phyloP scores from a whole-genome alignment of 805 yeast genomes.

The Metschnikowia amazonensis region DNA sequence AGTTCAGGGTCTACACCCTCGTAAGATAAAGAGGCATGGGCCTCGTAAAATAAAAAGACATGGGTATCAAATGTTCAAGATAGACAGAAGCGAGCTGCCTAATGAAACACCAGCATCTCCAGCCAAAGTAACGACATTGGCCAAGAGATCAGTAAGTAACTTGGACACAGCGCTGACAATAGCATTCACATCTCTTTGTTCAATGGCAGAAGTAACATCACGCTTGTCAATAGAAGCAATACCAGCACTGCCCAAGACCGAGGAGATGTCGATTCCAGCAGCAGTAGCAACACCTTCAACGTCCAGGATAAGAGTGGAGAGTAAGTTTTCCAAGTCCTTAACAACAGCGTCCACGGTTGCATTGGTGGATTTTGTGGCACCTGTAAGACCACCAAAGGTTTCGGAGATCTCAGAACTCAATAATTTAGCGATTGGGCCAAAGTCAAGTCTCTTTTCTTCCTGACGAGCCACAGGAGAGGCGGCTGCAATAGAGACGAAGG shows the following conservation, averaged over 20 bases:
- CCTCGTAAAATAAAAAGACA: not conserved
- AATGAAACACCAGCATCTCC: conserved; percentile 5
- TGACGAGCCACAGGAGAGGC: conserved; percentile 9
- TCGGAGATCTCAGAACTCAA: not conserved
- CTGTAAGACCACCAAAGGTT: not conserved
- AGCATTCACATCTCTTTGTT: conserved; percentile 1
- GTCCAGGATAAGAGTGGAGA: conserved; percentile 6
- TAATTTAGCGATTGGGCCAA: not conserved
- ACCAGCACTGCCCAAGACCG: conserved; percentile 3
- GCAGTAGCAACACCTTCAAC: conserved; percentile 11
- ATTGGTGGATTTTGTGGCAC: not conserved
- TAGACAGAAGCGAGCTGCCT: conserved; percentile 7
- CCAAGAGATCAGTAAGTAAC: conserved; percentile 8
- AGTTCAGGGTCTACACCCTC: not conserved
- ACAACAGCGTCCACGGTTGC: conserved; percentile 1
- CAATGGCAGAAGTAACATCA: not conserved
- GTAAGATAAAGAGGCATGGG: no score
- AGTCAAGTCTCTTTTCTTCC: conserved; percentile 2
- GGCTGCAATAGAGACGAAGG: conserved; percentile 10
- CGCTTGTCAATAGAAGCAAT: not conserved
- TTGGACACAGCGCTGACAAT: conserved; percentile 2
- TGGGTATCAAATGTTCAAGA: conserved; percentile 3
- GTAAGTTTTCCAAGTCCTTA: conserved; percentile 4
- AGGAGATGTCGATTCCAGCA: conserved; percentile 8
- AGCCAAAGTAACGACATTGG: conserved; percentile 4